Conservation (phyloP, 345 rosid genomes). For the Melastoma malabathricum region DNA sequence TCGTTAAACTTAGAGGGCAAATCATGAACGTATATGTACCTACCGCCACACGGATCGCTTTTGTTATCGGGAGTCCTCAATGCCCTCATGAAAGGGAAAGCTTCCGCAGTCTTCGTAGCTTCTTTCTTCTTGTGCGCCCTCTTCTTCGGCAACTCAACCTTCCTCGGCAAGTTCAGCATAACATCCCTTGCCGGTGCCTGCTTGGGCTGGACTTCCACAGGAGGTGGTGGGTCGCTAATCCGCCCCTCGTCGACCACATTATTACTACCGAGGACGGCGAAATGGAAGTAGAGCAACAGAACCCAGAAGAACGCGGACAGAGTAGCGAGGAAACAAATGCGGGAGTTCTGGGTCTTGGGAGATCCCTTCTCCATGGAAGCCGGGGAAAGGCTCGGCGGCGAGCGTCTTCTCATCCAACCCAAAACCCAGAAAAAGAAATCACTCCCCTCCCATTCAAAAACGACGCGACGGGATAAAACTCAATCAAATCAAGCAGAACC, state of each 20-base stretch:
- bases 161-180: background rate
- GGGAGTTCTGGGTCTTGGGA: conserved; percentile 8
- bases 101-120: background rate
- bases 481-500: background rate
- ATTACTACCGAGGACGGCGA: conserved; percentile 8
- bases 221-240: conserved; percentile 1
- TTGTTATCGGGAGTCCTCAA: conserved; percentile 14
- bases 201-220: background rate
- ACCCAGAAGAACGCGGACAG: conserved; percentile 14
- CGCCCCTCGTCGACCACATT: conserved; percentile 2
- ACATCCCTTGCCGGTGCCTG: background rate
- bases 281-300: conserved; percentile 11
- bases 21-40: conserved; percentile 16
- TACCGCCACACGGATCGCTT: conserved; percentile 14
- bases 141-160: background rate
- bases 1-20: conserved; percentile 14
- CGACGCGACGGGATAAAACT: too few species aligned
- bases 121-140: background rate
- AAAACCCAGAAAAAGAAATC: background rate
- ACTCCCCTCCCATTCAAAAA: background rate
- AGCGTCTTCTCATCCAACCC: conserved; percentile 11
- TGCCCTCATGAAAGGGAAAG: conserved; percentile 13
- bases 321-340: conserved; percentile 12
- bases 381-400: conserved; percentile 2
- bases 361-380: conserved; percentile 14